Base-by-base conservation (phyloP, 495 filamentous ascomycete species). In the Tuber brumale region DNA sequence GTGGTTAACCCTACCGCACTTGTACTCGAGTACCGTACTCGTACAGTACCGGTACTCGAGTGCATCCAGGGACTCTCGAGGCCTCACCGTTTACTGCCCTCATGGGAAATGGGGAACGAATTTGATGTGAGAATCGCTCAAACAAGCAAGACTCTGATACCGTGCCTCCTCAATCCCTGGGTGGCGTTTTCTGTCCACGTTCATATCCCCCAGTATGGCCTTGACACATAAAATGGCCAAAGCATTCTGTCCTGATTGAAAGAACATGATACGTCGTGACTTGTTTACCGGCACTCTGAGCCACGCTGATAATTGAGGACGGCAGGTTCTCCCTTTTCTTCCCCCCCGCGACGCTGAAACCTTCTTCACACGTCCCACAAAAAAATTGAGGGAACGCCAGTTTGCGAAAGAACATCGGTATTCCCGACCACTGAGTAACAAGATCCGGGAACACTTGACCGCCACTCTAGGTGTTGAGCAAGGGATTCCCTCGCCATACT, bases 201-300 rank as follows among this genome's bases (percentile, higher is more conserved):
- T 31, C 23, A n/a, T n/a, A 61, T 39, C 37, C 23, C 51, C 51
- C 2, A 27, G n/a, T 10, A 35, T 39, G 12, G n/a, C 57, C 27
- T 66, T 14, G 14, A 66, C 57, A 7, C 46, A 66, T 37, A 78
- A 77, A 77, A 69, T 71, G 77, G 77, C 41, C 77, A 79, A 70
- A 78, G 77, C 76, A 70, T 66, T 66, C 57, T 69, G 70, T 21
- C 21, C 23, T 37, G 9, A n/a, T 35, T 75, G 23, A 42, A 35
- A 66, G 12, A 72, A 69, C 23, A 70, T 71, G 21, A 46, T 41
- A 70, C 66, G 66, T 79, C 57, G 43, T 73, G 12, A 31, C 71
- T 71, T 76, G 46, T 61, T 21, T 66, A 45, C 75, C 71, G 31
- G 46, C 27, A 35, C n/a, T 35, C 57, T 66, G 57, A 66, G 27